Evolutionary conservation across 139 green algal species (phyloP).

Genomic region (Micractinium conductrix): DNA sequence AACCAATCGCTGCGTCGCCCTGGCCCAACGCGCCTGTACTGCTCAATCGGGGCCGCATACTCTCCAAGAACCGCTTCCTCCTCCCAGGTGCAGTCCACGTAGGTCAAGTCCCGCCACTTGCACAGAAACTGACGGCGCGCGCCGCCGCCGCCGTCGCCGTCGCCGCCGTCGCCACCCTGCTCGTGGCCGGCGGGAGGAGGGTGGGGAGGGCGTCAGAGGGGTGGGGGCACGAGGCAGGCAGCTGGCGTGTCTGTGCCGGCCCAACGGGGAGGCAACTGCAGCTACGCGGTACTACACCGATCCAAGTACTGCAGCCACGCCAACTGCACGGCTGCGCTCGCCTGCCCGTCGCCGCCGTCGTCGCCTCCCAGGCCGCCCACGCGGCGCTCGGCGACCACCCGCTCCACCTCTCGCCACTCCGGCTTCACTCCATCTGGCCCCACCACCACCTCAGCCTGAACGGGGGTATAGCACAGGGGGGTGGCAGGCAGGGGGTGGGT

Average conservation of each 20-base stretch:
- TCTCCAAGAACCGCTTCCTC: slow-evolving; percentile 2
- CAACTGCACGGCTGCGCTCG: too few species aligned
- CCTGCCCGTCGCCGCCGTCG: background rate
- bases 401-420: slow-evolving; percentile 26
- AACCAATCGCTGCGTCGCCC: background rate
- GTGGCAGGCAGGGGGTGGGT: background rate
- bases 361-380: background rate
- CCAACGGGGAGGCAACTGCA: too few species aligned
- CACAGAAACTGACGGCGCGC: slow-evolving; percentile 20
- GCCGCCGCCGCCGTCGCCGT: background rate
- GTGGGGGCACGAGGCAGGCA: too few species aligned
- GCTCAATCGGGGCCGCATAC: background rate
- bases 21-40: background rate
- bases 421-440: slow-evolving; percentile 26
- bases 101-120: slow-evolving; percentile 26
- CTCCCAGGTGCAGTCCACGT: slow-evolving; percentile 23
- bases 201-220: too few species aligned
- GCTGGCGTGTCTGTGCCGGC: too few species aligned
- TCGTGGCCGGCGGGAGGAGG: too few species aligned
- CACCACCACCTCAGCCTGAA: slow-evolving; percentile 10
- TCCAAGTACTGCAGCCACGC: too few species aligned
- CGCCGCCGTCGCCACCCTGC: background rate
- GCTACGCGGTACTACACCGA: too few species aligned
- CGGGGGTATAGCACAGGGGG: background rate
- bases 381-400: background rate